Conservation (phyloP, 768 basidiomycete genomes). For the Fistulinella prunicolor region DNA sequence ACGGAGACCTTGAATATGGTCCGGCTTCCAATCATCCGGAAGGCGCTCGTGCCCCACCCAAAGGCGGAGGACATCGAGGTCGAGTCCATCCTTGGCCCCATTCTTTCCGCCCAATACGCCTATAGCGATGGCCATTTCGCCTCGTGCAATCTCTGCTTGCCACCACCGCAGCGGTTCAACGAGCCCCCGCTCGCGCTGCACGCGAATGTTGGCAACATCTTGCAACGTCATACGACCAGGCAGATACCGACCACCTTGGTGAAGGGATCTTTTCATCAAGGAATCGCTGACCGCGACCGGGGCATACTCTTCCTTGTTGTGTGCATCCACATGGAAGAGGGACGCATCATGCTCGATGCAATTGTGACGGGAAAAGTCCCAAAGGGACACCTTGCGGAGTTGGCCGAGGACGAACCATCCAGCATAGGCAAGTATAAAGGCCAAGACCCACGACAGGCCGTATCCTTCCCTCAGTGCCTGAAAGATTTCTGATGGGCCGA, state of each 20-base stretch:
- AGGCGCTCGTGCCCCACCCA: constrained; percentile 58
- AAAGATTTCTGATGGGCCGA: constrained; percentile 39
- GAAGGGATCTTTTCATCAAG: constrained; percentile 39
- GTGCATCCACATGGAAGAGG: constrained; percentile 49
- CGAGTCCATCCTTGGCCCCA: constrained; percentile 40
- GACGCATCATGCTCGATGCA: constrained; percentile 60
- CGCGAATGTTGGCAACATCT: constrained; percentile 47
- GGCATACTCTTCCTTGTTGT: constrained; percentile 43
- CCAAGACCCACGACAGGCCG: constrained; percentile 44
- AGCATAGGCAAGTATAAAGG: constrained; percentile 46
- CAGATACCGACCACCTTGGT: constrained; percentile 33
- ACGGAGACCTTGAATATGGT: constrained; percentile 31
- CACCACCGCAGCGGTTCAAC: constrained; percentile 34
- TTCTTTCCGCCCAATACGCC: constrained; percentile 42
- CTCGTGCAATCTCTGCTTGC: constrained; percentile 60
- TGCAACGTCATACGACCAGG: constrained; percentile 27
- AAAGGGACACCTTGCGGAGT: constrained; percentile 33
- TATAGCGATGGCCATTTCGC: constrained; percentile 63
- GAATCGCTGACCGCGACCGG: constrained; percentile 41
- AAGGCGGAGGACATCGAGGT: constrained; percentile 42
- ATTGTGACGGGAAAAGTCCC: constrained; percentile 45
- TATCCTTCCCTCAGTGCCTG: constrained; percentile 50
- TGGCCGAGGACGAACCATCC: constrained; percentile 44
- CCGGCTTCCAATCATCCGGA: constrained; percentile 39
- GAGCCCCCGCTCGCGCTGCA: constrained; percentile 47